phyloP scores from a whole-genome alignment of 2,329 filamentous ascomycete genomes.

The Xylaria sp. region DNA sequence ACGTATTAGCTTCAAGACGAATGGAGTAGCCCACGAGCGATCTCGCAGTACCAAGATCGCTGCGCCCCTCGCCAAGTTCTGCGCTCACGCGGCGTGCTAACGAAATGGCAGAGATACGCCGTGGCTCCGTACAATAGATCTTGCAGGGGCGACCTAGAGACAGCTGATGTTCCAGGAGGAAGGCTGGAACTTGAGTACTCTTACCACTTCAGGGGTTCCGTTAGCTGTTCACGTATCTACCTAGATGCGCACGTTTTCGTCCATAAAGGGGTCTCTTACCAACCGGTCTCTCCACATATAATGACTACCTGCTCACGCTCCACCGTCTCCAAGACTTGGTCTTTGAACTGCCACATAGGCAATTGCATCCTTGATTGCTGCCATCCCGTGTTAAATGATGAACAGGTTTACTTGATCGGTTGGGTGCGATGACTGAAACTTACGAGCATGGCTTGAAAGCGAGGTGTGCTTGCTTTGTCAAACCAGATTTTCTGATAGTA shows the following conservation, averaged over 20 bases:
- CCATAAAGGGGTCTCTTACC: constrained; percentile 39
- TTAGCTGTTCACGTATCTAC: background rate
- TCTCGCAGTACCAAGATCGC: constrained; percentile 72
- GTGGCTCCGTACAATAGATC: constrained; percentile 91
- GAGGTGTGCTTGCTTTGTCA: constrained; percentile 50
- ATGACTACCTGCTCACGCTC: constrained; percentile 81
- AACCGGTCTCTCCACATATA: constrained; percentile 93
- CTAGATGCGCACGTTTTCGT: background rate
- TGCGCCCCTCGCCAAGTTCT: constrained; percentile 79
- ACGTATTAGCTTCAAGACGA: constrained; percentile 81
- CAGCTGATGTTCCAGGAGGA: constrained; percentile 84
- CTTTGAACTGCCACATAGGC: constrained; percentile 82
- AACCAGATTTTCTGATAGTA: constrained; percentile 55
- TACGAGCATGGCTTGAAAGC: constrained; percentile 74
- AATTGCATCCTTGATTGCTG: constrained; percentile 66
- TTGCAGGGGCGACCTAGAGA: constrained; percentile 76
- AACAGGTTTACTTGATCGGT: background rate
- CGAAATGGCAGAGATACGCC: constrained; percentile 93
- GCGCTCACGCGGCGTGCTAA: constrained; percentile 89
- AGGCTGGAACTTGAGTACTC: constrained; percentile 94
- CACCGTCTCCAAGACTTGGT: constrained; percentile 71
- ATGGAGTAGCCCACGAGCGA: constrained; percentile 95
- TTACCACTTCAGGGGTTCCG: constrained; percentile 59
- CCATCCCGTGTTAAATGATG: constrained; percentile 4
- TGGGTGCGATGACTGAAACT: constrained; percentile 23